Conservation (phyloP, 441 rosid genomes). For the Euphorbia corollata region DNA sequence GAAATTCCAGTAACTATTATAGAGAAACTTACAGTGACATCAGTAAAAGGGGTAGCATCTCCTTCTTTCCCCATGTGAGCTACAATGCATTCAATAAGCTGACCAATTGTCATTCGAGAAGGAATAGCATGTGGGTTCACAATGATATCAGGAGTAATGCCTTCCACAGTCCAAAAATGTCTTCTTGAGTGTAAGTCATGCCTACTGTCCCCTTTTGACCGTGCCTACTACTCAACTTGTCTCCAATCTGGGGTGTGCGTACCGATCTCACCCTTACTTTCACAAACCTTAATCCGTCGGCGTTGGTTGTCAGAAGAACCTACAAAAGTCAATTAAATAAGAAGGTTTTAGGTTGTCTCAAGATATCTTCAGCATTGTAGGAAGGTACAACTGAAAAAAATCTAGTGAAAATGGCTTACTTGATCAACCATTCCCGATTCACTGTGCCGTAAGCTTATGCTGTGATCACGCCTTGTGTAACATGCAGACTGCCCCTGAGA, state of each 20-base stretch:
- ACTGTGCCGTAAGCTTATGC: slow-evolving; percentile 94
- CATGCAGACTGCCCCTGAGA: slow-evolving; percentile 84
- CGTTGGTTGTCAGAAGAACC: slow-evolving; percentile 94
- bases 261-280: slow-evolving; percentile 97
- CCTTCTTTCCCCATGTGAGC: slow-evolving; percentile 99
- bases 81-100: slow-evolving; percentile 96
- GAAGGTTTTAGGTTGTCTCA: neutral
- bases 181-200: slow-evolving; percentile 97
- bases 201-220: slow-evolving; percentile 99
- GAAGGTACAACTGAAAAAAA: slow-evolving; percentile 1
- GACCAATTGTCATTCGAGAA: slow-evolving; percentile 97
- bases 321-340: slow-evolving; percentile 20
- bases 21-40: slow-evolving; percentile 70
- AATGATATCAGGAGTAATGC: slow-evolving; percentile 84
- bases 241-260: slow-evolving; percentile 94
- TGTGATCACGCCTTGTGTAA: slow-evolving; percentile 82
- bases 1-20: neutral
- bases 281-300: slow-evolving; percentile 94
- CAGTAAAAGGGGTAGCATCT: slow-evolving; percentile 96
- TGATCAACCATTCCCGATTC: slow-evolving; percentile 98
- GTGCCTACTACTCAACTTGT: slow-evolving; percentile 95
- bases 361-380: too few species aligned
- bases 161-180: slow-evolving; percentile 99
- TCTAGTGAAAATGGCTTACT: slow-evolving; percentile 34
- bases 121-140: slow-evolving; percentile 99